Base-by-base conservation (phyloP, 208 protist species). In the Lotmaria passim region DNA sequence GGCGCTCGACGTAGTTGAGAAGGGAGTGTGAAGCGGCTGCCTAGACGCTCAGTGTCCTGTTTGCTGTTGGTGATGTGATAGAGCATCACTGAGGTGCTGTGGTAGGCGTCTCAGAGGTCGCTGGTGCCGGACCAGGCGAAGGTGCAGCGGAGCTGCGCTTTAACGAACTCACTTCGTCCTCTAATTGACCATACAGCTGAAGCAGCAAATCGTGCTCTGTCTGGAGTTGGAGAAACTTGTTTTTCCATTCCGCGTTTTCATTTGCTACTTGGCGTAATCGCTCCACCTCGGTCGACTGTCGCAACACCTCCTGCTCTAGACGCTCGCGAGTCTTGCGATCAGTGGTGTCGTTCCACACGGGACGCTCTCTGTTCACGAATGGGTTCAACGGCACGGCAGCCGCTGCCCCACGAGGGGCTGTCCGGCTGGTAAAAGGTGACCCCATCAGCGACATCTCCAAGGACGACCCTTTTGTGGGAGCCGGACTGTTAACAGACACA, bases 141-240 rank as follows among this genome's bases (percentile, higher is more conserved):
- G 44, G 5, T n/a, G 26, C 12, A 8, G 30, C 31, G 14, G 23
- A 30, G 14, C 50, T 72, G 31, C 30, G 34, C 33, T 38, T 74
- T 61, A 70, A 28, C 69, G 46, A 38, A 47, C 30, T 50, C 36
- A 87, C 39, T 19, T 86, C 70, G n/a, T 95, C 86, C 73, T 90
- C 82, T 46, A 89, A 48, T 67, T 96, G 69, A 0, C 91, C 91
- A 69, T 93, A 93, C 61, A 96, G 81, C 58, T 94, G 87, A 41
- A 96, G 73, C 12, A 96, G 68, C 46, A 91, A 33, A 65, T 93
- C 87, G 63, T 94, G 70, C 61, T 90, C 68, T 33, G 57, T 28
- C 31, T 79, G 75, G 7, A 96, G 78, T n/a, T 53, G 73, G 38
- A 72, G 17, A 7, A 85, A 55, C 39, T 72, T 73, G 30, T 24